Conservation (phyloP, 1,139 yeast species). For the Yamadazyma membranifaciens region DNA sequence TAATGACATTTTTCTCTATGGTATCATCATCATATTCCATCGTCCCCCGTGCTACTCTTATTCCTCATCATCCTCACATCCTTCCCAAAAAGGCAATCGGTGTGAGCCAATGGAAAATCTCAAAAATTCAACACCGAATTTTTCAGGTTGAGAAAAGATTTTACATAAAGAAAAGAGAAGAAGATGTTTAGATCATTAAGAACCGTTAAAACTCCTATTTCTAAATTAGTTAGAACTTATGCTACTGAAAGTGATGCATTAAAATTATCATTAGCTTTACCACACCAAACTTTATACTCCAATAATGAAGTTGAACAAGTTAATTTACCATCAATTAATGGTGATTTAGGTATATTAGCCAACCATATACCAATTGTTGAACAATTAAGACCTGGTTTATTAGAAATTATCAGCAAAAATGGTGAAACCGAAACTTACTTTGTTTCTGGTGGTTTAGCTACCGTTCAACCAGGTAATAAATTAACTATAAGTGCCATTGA, state of each 20-base stretch:
- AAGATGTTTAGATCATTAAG: constrained; percentile 56
- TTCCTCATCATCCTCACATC: too few relatives aligned
- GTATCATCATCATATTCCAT: too few relatives aligned
- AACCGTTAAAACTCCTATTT: constrained; percentile 3
- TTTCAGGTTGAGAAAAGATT: constrained; percentile 5
- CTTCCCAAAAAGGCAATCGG: too few relatives aligned
- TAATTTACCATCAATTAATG: constrained; percentile 93
- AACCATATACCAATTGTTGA: constrained; percentile 98
- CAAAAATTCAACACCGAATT: constrained; percentile 13
- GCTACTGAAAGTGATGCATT: constrained; percentile 89
- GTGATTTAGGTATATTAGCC: constrained; percentile 96
- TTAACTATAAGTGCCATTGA: constrained; percentile 92
- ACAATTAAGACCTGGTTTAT: constrained; percentile 94
- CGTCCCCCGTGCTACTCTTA: too few relatives aligned
- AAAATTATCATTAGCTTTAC: constrained; percentile 87
- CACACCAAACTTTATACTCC: constrained; percentile 66
- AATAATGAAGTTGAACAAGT: constrained; percentile 74
- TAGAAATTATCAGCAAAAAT: constrained; percentile 80
- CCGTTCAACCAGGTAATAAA: constrained; percentile 93
- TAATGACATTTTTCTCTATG: too few relatives aligned
- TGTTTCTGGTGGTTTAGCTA: constrained; percentile 96
- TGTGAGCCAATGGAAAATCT: constrained; percentile 26
- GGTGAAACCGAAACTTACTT: constrained; percentile 79
- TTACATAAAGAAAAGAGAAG: too few relatives aligned
- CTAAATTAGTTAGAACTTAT: constrained; percentile 54